Base-by-base conservation (phyloP, 768 basidiomycete genomes). In the Tulasnella sp. region DNA sequence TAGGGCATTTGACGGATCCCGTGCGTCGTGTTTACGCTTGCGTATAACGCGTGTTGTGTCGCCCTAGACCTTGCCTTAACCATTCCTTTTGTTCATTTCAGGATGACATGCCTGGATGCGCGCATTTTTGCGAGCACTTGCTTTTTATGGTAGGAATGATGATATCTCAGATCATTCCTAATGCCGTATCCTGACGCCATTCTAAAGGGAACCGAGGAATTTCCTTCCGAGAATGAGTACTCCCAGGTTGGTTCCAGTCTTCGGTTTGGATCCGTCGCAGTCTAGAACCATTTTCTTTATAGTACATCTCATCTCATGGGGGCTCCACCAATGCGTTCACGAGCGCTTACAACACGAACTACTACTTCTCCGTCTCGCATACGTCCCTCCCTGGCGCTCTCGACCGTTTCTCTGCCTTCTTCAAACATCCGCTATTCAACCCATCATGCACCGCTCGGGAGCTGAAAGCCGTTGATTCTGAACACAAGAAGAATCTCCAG, bases 401-500 rank as follows among this genome's bases (percentile, higher is more conserved):
- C 76, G 89, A 91, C 83, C 91, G 95, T 81, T 92, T 94, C 84
- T 86, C 95, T 36, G 90, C 88, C 0, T 99, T 99, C 87, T 99
- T 99, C 86, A 94, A 94, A 81, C 93, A 91, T n/a, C 97, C 97
- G 0, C 88, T 97, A 58, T 99, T 99, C 83, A 85, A 91, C 1
- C 90, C 93, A 0, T 94, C 93, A 5, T 94, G 95, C 84, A 96
- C 95, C 0, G 88, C 90, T 38, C 91, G 96, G 42, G 97, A 99
- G 86, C 88, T 98, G 81, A 96, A 96, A 82, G 97, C 98, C 0
- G 97, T 99, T 58, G 93, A 99, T 84, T 97, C 95, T 0, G 98
- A 99, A 84, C 92, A 98, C 88, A 95, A 95, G 87, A 97, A 98
- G 87, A 99, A 99, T 84, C 90, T 94, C 72, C 97, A 97, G 84